phyloP scores from a whole-genome alignment of 305 asterid genomes.

The Fraxinus sp. region DNA sequence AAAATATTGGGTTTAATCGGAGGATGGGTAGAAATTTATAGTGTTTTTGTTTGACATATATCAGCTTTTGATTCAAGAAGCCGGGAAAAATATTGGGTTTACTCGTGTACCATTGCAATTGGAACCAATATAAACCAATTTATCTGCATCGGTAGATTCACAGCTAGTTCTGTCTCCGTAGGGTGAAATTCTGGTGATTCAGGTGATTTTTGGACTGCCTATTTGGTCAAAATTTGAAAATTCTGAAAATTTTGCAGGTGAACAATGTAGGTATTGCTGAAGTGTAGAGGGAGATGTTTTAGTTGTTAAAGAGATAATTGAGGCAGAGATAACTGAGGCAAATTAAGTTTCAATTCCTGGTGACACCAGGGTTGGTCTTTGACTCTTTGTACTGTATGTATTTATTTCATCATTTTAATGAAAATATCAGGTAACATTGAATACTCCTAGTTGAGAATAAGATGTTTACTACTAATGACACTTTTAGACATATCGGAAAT shows the following conservation, averaged over 20 bases:
- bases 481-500: background rate
- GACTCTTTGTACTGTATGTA: background rate
- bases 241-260: slow-evolving; percentile 23
- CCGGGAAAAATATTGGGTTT: too few relatives aligned
- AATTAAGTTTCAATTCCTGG: background rate
- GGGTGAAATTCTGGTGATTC: slow-evolving; percentile 48
- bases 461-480: background rate
- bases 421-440: background rate
- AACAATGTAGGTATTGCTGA: slow-evolving; percentile 31
- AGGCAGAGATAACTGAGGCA: slow-evolving; percentile 12
- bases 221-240: slow-evolving; percentile 10
- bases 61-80: too few relatives aligned
- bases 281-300: slow-evolving; percentile 27
- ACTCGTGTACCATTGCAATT: too few relatives aligned
- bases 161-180: slow-evolving; percentile 61
- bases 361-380: background rate
- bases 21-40: too few relatives aligned
- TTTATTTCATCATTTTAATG: too few relatives aligned
- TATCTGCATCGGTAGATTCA: too few relatives aligned
- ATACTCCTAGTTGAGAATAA: background rate
- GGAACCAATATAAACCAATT: too few relatives aligned
- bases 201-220: slow-evolving; percentile 47
- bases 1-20: too few relatives aligned
- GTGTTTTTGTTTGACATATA: too few relatives aligned
- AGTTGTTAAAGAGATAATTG: slow-evolving; percentile 14